These are phyloP conservation scores for Fusarium dlaminii DNA, from an alignment of 2,329 filamentous ascomycete species.

Conservation along the genomic window DNA sequence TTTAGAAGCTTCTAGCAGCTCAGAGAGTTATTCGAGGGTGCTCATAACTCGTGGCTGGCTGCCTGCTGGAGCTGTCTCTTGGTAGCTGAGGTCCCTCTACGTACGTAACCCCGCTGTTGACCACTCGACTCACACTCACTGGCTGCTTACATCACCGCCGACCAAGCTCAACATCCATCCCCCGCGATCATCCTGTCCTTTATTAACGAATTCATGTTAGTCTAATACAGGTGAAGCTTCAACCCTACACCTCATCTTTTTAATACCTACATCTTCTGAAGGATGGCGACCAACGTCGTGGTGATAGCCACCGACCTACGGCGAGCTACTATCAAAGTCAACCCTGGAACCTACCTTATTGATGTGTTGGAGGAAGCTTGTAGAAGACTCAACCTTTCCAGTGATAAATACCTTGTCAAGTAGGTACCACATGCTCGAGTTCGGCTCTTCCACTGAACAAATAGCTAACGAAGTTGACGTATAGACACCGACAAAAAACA, in stretches of 20 bases:
- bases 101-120: constrained; percentile 23
- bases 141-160: constrained; percentile 34
- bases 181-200: constrained; percentile 10
- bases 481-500: constrained; percentile 83
- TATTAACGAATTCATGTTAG: not conserved
- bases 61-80: constrained; percentile 11
- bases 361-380: constrained; percentile 92
- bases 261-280: not conserved
- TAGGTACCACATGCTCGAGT: constrained; percentile 50
- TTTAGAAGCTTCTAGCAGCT: constrained; percentile 16
- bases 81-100: not conserved
- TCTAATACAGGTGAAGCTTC: not conserved
- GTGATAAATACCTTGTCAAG: constrained; percentile 84
- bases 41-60: constrained; percentile 3
- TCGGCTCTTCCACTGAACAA: not conserved
- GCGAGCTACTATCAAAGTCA: constrained; percentile 83
- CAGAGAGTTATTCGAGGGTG: not conserved
- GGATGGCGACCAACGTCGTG: constrained; percentile 88
- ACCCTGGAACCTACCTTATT: constrained; percentile 80
- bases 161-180: constrained; percentile 16
- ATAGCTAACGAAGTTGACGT: not conserved
- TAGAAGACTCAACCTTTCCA: constrained; percentile 76
- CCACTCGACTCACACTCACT: not conserved
- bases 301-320: constrained; percentile 85
- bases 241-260: not conserved